Evolutionary conservation across 805 yeast species (phyloP), one percentile per base, ranked within the genome.

Genomic region (Alloascoidea africana): DNA sequence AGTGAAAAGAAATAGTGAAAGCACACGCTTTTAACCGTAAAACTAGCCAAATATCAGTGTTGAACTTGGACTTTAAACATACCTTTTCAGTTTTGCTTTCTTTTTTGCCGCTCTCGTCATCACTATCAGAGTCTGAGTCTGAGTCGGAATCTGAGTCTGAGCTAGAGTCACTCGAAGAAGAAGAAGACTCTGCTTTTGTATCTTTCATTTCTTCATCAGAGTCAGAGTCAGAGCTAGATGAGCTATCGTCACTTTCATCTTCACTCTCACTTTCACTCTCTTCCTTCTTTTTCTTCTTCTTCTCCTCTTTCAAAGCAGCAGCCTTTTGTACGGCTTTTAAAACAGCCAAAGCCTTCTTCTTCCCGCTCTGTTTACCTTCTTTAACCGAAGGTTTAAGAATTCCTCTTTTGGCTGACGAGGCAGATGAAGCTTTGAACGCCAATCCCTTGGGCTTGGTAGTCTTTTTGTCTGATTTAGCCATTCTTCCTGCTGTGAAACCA

Each of bases 191-290:
- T 16, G 44, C 34, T 14, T 37, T 36, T 11, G 46, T 14, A 46
- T 48, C 39, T 45, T 44, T 39, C 47, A 16, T 16, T 27, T 30
- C 32, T 35, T 27, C 27, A 6, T 17, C 27, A 19, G 44, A 33
- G 16, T 47, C 51, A 38, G 42, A 41, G 36, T 46, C 49, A 37
- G 50, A 44, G 18, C 47, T 54, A 46, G 47, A 40, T 35, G 46
- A 50, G 32, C 58, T 48, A 36, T 46, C 55, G 16, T 45, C 50
- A 14, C 43, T 37, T 18, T 49, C 49, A 33, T 56, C 53, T 19
- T 48, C 48, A 34, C 59, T 58, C 30, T 49, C 59, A 30, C 57
- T 48, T 30, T 45, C 50, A 38, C 60, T 51, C 30, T 46, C 44
- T 23, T 38, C 39, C 36, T 46, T 45, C 45, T 44, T 41, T 27